These are phyloP conservation scores for Debaryomyces fabryi DNA, from an alignment of 1,139 yeast species.

Conservation along the genomic window DNA sequence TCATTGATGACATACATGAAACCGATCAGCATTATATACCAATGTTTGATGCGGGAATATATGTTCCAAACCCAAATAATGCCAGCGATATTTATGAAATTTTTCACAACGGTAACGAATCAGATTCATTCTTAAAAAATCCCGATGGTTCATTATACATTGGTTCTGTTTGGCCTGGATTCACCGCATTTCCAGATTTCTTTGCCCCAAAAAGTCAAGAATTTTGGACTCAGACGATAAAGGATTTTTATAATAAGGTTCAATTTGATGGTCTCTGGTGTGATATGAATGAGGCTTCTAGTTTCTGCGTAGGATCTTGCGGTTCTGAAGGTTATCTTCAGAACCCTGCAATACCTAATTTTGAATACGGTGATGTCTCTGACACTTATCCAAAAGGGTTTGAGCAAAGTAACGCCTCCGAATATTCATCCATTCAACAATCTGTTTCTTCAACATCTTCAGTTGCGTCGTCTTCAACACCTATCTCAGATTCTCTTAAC, in stretches of 20 bases:
- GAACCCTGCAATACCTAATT: slow-evolving; percentile 27
- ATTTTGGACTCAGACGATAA: slow-evolving; percentile 28
- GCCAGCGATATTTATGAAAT: slow-evolving; percentile 26
- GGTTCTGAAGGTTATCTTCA: slow-evolving; percentile 22
- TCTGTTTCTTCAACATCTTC: slow-evolving; percentile 15
- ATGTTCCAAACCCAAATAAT: slow-evolving; percentile 27
- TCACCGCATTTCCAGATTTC: slow-evolving; percentile 38
- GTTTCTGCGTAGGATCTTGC: slow-evolving; percentile 37
- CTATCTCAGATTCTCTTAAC: slow-evolving; percentile 21
- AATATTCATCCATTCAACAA: slow-evolving; percentile 19
- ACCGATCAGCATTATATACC: slow-evolving; percentile 33
- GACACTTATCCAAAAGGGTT: slow-evolving; percentile 24
- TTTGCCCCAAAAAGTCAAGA: slow-evolving; percentile 24
- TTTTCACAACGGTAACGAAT: slow-evolving; percentile 26
- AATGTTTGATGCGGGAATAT: slow-evolving; percentile 37
- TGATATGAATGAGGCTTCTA: slow-evolving; percentile 38
- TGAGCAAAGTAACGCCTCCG: slow-evolving; percentile 24
- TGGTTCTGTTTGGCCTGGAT: slow-evolving; percentile 31
- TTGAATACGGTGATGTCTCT: slow-evolving; percentile 19
- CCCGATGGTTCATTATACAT: slow-evolving; percentile 29
- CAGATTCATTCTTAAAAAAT: slow-evolving; percentile 31
- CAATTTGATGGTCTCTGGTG: slow-evolving; percentile 37
- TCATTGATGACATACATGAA: slow-evolving; percentile 27
- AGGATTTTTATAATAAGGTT: slow-evolving; percentile 23
- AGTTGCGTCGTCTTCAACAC: slow-evolving; percentile 17